Evolutionary conservation across 139 green algal species (phyloP), one percentile per base, ranked within the genome.

Genomic region (Chlorella sorokiniana): DNA sequence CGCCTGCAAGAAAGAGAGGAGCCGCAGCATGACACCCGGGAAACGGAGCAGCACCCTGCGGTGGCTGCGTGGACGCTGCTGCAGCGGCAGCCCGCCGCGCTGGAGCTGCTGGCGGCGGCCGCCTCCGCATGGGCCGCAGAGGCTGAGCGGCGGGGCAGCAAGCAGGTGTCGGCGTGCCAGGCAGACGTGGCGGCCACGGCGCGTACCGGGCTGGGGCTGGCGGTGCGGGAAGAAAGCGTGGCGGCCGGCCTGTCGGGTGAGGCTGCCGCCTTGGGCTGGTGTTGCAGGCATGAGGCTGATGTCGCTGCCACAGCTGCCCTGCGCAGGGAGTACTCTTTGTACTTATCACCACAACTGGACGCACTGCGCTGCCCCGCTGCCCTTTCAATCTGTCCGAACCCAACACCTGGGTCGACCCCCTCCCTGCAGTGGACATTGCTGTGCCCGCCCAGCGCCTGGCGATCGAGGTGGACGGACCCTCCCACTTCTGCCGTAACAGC

Each of bases 401-500:
- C n/a, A n/a, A n/a, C n/a, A n/a, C n/a, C 16, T 23, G 29, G 3
- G n/a, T 40, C 33, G 40, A 9, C 25, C 6, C 62, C 33, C 44
- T 42, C 18, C 69, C 31, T 42, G 69, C 69, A 77, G 71, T 78
- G 4, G 71, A 78, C 51, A 78, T 78, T 35, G 71, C 48, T 33
- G 71, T 65, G 33, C 48, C 35, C 5, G 23, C 71, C 0, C 71
- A 40, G 9, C 31, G 41, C 31, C 76, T 87, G 48, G 77, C 69
- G 2, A 67, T 87, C 11, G 83, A 87, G 51, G 77, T 84, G 31
- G 83, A 87, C 70, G 83, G 83, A 23, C 54, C 52, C 54, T 77
- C 75, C 8, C 83, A 87, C 44, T 87, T 82, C 25, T 65, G 44
- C 76, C 65, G 83, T 42, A 87, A 87, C 81, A 62, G 56, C 54